Conservation (phyloP, 768 basidiomycete genomes). For the Naganishia onofrii region DNA sequence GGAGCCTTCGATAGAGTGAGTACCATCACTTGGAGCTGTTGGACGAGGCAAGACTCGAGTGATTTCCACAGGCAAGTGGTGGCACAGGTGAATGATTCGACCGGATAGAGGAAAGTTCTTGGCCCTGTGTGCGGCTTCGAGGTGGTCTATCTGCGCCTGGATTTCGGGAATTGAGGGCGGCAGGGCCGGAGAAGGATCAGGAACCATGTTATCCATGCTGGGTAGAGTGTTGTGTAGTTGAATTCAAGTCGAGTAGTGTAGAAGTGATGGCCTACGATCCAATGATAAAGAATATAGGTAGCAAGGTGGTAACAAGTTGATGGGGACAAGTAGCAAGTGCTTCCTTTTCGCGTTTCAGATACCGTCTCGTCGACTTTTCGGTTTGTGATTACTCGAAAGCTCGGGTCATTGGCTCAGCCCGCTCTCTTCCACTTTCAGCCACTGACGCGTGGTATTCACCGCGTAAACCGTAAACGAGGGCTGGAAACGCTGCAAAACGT, state of each 20-base stretch:
- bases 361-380: neutral
- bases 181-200: conserved; percentile 47
- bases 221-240: neutral
- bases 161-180: conserved; percentile 60
- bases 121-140: conserved; percentile 69
- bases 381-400: neutral
- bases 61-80: conserved; percentile 77
- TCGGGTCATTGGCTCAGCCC: neutral
- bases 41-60: conserved; percentile 53
- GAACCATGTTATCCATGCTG: conserved; percentile 51
- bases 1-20: conserved; percentile 42
- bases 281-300: neutral
- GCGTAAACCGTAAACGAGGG: neutral
- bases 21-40: conserved; percentile 12
- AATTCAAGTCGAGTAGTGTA: neutral
- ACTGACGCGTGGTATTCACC: neutral
- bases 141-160: conserved; percentile 65
- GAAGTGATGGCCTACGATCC: neutral
- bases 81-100: conserved; percentile 85
- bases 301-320: neutral
- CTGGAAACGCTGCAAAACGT: neutral
- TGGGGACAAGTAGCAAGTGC: too few relatives aligned
- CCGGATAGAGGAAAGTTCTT: conserved; percentile 75
- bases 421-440: neutral
- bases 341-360: neutral